Base-by-base conservation (phyloP, 306 rosid genomes). In the Corylus heterophylla region DNA sequence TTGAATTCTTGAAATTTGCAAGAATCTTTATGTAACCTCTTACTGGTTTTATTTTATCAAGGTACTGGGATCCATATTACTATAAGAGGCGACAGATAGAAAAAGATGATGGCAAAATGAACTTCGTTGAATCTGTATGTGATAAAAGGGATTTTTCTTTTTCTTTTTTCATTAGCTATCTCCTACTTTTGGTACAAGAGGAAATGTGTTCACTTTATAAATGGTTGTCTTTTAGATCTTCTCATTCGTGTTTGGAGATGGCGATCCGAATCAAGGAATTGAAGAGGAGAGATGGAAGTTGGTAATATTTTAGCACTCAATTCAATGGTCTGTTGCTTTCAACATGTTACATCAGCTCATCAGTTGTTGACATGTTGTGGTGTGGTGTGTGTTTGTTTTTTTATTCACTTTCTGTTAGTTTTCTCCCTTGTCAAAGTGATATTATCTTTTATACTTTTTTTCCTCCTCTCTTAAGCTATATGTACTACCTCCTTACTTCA, bases 261-360 rank as follows among this genome's bases (percentile, higher is more conserved):
- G 99, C 69, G 98, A 96, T 90, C 99, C 99, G 50, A 96, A 96
- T 93, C 96, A 93, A 96, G 99, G 96, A 93, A 93, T 93, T 39
- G 99, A 96, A 93, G 99, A 96, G 90, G 98, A 96, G 93, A 93
- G 99, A 89, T 96, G 99, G 99, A 96, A 93, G 98, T 96, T 96
- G 99, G 99, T 96, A 96, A 91, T 96, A 88, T 84, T 91, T 82
- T 90, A 84, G 97, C 90, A 87, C 93, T 91, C 85, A 88, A 83
- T 88, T 91, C 84, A 85, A 97, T 91, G 92, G 96, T 92, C 93
- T 85, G 93, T 95, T 91, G 94, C 92, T 83, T 83, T 89, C 51
- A 79, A 81, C 64, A 85, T 61, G 79, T 74, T 81, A 50, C 82
- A 70, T 58, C 8, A 69, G 9, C 44, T 77, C 78, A 62, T 79